Evolutionary conservation across 2,329 filamentous ascomycete species (phyloP).

Genomic region (Xylaria sp.): DNA sequence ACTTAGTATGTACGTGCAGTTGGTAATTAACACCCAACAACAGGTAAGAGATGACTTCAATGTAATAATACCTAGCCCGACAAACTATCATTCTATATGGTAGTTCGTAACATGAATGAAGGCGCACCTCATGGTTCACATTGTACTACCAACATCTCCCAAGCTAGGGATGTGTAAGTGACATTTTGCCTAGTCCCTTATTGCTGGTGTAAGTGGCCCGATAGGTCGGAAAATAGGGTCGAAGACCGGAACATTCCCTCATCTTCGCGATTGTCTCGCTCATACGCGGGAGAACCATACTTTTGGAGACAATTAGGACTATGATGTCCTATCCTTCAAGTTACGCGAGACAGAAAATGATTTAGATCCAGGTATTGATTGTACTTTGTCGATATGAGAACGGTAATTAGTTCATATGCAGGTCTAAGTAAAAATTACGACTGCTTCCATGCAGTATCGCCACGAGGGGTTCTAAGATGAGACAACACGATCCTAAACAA

Average conservation of each 20-base stretch:
- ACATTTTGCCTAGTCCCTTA: slow-evolving; percentile 2
- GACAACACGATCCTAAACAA: slow-evolving; percentile 6
- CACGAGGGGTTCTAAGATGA: slow-evolving; percentile 4
- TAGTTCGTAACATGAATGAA: background rate
- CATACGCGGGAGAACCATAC: slow-evolving; percentile 14
- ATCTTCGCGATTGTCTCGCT: slow-evolving; percentile 16
- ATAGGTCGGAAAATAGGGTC: slow-evolving; percentile 24
- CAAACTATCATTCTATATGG: background rate
- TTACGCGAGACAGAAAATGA: slow-evolving; percentile 6
- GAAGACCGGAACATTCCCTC: slow-evolving; percentile 13
- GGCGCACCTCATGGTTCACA: background rate
- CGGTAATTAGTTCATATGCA: slow-evolving; percentile 9
- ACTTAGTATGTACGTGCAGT: too few species aligned
- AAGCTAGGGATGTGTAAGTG: background rate
- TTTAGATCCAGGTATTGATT: slow-evolving; percentile 4
- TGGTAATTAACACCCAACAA: background rate
- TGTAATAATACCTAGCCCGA: background rate
- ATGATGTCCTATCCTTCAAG: slow-evolving; percentile 4
- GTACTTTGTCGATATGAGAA: slow-evolving; percentile 7
- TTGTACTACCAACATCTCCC: slow-evolving; percentile 4
- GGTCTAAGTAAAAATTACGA: slow-evolving; percentile 1
- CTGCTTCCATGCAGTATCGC: slow-evolving; percentile 3
- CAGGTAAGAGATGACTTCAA: background rate
- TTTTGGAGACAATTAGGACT: background rate
- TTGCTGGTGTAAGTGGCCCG: slow-evolving; percentile 2